phyloP scores from a whole-genome alignment of 2,329 filamentous ascomycete genomes.

The Leptographium wingfieldii region DNA sequence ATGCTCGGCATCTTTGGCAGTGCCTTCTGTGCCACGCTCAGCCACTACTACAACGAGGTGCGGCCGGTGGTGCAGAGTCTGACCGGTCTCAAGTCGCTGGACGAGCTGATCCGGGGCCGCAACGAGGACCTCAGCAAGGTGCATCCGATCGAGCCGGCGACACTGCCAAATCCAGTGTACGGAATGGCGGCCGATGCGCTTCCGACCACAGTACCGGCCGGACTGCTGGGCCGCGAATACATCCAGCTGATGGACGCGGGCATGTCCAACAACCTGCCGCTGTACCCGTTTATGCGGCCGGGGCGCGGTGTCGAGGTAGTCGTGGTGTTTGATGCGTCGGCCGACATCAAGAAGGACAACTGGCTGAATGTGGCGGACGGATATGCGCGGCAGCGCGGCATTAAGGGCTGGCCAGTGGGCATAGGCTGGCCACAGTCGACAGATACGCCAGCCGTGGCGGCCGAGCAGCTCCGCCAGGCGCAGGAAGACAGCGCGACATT shows the following conservation, averaged over 20 bases:
- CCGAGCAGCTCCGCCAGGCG: conserved; percentile 54
- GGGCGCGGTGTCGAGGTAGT: conserved; percentile 82
- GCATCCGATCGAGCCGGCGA: conserved; percentile 86
- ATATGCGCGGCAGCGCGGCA: conserved; percentile 76
- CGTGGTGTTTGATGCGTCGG: conserved; percentile 87
- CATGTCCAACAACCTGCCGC: conserved; percentile 96
- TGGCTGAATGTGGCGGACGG: conserved; percentile 93
- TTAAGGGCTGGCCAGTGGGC: conserved; percentile 90
- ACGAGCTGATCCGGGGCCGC: conserved; percentile 69
- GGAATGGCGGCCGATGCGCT: conserved; percentile 63
- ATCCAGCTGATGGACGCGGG: conserved; percentile 89
- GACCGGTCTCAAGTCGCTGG: conserved; percentile 62
- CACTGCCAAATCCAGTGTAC: conserved; percentile 78
- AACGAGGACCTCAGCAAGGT: conserved; percentile 81
- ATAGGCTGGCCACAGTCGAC: conserved; percentile 74
- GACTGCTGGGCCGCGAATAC: conserved; percentile 57
- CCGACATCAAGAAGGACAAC: conserved; percentile 86
- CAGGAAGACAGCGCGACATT: conserved; percentile 36
- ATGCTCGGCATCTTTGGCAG: conserved; percentile 93
- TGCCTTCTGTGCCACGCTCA: conserved; percentile 89
- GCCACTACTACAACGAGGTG: conserved; percentile 91
- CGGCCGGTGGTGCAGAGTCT: conserved; percentile 67
- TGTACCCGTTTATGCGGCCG: conserved; percentile 83
- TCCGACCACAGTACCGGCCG: conserved; percentile 64
- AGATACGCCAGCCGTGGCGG: conserved; percentile 45